Conservation (phyloP, 2,329 filamentous ascomycete genomes). For the Fusarium hostae region DNA sequence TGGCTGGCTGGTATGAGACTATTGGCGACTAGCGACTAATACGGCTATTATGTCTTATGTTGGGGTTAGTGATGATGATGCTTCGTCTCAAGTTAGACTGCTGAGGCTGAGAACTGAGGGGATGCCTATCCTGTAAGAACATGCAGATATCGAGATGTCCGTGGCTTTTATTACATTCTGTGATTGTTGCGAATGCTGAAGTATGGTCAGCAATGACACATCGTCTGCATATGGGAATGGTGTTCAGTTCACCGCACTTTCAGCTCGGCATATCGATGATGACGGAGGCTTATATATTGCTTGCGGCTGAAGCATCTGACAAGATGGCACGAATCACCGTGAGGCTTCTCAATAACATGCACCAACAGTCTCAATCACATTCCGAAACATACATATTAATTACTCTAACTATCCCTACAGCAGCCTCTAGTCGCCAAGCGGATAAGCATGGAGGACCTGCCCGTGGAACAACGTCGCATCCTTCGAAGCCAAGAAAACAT, state of each 20-base stretch:
- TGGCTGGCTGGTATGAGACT: neutral
- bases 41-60: neutral
- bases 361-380: neutral
- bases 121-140: neutral
- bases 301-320: neutral
- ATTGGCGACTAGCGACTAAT: neutral
- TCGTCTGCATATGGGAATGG: neutral
- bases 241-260: neutral
- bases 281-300: neutral
- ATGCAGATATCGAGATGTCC: neutral
- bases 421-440: slow-evolving; percentile 49
- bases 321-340: rapidly evolving
- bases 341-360: rapidly evolving
- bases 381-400: rapidly evolving
- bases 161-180: neutral
- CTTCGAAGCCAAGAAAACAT: slow-evolving; percentile 54
- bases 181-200: neutral
- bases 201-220: neutral
- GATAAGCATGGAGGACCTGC: slow-evolving; percentile 55
- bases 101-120: neutral
- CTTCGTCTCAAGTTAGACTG: neutral
- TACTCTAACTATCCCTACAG: neutral
- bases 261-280: neutral
- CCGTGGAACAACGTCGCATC: slow-evolving; percentile 54
- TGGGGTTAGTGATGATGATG: neutral